Evolutionary conservation across 495 filamentous ascomycete genomes (phyloP).

Genomic region (Aspergillus ostianus): DNA sequence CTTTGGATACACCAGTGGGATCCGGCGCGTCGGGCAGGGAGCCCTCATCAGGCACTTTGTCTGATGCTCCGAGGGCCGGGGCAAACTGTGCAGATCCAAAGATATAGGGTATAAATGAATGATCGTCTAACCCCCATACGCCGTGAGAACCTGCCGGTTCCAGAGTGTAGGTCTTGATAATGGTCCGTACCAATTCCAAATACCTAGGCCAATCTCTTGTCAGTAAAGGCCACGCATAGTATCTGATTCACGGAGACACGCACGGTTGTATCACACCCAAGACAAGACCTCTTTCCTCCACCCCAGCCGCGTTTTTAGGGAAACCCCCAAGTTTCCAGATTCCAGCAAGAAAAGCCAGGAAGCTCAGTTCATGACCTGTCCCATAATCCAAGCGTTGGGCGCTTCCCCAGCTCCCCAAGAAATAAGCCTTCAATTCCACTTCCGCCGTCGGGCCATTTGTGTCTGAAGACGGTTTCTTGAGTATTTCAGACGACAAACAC

Average conservation of each 20-base stretch:
- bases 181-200: conserved; percentile 70
- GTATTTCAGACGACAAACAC: conserved; percentile 54
- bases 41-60: conserved; percentile 70
- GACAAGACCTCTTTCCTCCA: conserved; percentile 73
- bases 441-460: conserved; percentile 41
- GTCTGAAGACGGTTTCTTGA: conserved; percentile 35
- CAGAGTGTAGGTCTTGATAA: conserved; percentile 90
- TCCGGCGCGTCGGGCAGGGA: conserved; percentile 69
- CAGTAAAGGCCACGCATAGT: not conserved
- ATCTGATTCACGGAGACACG: conserved; percentile 25
- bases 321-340: conserved; percentile 91
- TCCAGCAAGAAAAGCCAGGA: conserved; percentile 83
- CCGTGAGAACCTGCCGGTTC: conserved; percentile 94
- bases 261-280: conserved; percentile 80
- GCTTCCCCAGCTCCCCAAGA: conserved; percentile 86
- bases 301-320: conserved; percentile 41
- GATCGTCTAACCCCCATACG: conserved; percentile 97
- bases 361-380: conserved; percentile 93
- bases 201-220: conserved; percentile 53
- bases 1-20: conserved; percentile 65
- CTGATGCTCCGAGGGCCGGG: conserved; percentile 63
- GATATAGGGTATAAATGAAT: conserved; percentile 95
- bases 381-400: conserved; percentile 89
- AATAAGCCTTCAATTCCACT: conserved; percentile 73
- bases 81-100: conserved; percentile 87